Conservation (phyloP, 179 eudicot genomes). For the Silene coronaria region DNA sequence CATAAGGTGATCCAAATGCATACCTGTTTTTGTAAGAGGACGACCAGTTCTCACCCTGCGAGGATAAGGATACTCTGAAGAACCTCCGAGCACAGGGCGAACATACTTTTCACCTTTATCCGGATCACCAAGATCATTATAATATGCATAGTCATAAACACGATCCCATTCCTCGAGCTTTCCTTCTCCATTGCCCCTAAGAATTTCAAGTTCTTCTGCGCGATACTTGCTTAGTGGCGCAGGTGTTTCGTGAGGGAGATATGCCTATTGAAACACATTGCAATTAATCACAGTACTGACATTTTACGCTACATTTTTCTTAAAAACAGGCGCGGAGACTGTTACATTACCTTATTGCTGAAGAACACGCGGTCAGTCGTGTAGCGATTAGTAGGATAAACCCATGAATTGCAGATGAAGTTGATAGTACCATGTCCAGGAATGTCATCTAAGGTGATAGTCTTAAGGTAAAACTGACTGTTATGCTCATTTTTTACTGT, state of each 20-base stretch:
- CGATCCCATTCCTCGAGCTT: slow-evolving; percentile 82
- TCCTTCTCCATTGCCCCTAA: slow-evolving; percentile 69
- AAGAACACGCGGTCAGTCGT: slow-evolving; percentile 44
- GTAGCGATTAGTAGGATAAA: slow-evolving; percentile 41
- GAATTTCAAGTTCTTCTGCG: slow-evolving; percentile 49
- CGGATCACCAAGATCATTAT: slow-evolving; percentile 79
- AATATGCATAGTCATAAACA: slow-evolving; percentile 76
- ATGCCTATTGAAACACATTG: slow-evolving; percentile 32
- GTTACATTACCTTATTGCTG: slow-evolving; percentile 33
- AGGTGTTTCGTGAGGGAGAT: slow-evolving; percentile 65
- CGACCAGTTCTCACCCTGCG: slow-evolving; percentile 84
- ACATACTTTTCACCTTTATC: slow-evolving; percentile 49
- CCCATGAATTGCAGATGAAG: slow-evolving; percentile 62
- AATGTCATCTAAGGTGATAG: slow-evolving; percentile 38
- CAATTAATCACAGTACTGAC: too few relatives aligned
- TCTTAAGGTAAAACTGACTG: slow-evolving; percentile 47
- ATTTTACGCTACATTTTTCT: too few relatives aligned
- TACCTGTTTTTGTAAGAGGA: slow-evolving; percentile 52
- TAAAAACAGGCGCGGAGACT: too few relatives aligned
- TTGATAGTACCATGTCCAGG: slow-evolving; percentile 34
- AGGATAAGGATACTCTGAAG: slow-evolving; percentile 70
- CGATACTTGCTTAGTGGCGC: slow-evolving; percentile 38
- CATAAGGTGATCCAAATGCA: neutral
- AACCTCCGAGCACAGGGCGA: slow-evolving; percentile 77
- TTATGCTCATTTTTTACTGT: slow-evolving; percentile 37